Evolutionary conservation across 179 eudicot genomes (phyloP).

Genomic region (Vitellaria paradoxa): DNA sequence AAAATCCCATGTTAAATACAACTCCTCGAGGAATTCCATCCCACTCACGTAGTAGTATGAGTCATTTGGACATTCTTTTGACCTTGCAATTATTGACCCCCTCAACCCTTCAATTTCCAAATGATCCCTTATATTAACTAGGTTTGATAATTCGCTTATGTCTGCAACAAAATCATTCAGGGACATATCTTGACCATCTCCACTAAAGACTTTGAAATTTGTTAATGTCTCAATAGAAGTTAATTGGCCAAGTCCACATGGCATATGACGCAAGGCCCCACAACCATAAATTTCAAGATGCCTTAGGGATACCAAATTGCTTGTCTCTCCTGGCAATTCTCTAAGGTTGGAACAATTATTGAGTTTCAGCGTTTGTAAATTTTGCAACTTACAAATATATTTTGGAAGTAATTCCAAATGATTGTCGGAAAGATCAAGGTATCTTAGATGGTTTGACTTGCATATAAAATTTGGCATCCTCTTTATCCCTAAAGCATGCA

Average conservation of each 20-base stretch:
- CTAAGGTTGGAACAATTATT: not conserved
- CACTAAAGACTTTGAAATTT: too few species aligned
- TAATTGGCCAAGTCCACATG: not conserved
- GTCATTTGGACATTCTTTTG: not conserved
- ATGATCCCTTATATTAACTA: too few species aligned
- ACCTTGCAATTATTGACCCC: not conserved
- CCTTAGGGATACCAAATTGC: too few species aligned
- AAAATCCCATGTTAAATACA: not conserved
- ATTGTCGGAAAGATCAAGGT: too few species aligned
- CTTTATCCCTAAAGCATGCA: not conserved
- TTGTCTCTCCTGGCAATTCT: too few species aligned
- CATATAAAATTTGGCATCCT: not conserved
- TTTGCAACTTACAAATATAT: too few species aligned
- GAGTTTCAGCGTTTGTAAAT: constrained; percentile 1
- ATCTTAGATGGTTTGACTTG: not conserved
- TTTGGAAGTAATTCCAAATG: too few species aligned
- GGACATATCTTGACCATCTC: not conserved
- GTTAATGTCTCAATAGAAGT: too few species aligned
- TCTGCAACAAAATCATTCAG: not conserved
- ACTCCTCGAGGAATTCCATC: not conserved
- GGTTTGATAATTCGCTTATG: not conserved
- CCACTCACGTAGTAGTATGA: too few species aligned
- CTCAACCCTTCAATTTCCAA: not conserved
- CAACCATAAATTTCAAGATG: not conserved
- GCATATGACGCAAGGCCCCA: not conserved